phyloP scores from a whole-genome alignment of 148 eudicot genomes.

The Camellia japonica region DNA sequence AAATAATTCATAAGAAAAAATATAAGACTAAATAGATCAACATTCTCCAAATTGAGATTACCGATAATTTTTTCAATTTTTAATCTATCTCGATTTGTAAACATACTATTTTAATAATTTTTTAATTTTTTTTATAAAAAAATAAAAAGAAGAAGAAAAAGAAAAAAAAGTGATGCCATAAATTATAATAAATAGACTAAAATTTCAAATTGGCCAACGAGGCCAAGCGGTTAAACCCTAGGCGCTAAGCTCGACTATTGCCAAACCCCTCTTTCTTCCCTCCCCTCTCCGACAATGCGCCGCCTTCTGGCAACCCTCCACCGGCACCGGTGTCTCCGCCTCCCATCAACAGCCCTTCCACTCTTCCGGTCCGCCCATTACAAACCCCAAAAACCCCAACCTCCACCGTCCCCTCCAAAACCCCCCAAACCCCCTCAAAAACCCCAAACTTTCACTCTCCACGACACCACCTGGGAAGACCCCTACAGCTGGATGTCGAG shows the following conservation, averaged over 20 bases:
- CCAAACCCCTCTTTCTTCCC: neutral
- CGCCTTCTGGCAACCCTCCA: slow-evolving; percentile 27
- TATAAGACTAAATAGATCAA: too few species aligned
- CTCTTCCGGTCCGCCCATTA: slow-evolving; percentile 35
- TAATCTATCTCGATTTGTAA: too few species aligned
- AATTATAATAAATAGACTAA: too few species aligned
- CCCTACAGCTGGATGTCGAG: slow-evolving; percentile 92
- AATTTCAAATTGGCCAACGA: too few species aligned
- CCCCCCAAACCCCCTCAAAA: slow-evolving; percentile 82
- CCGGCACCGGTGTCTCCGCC: slow-evolving; percentile 19
- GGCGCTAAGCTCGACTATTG: neutral
- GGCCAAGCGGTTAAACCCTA: neutral
- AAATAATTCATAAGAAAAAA: too few species aligned
- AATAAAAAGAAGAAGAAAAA: too few species aligned
- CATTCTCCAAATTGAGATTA: too few species aligned
- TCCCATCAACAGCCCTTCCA: neutral
- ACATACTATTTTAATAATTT: too few species aligned
- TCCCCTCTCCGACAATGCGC: slow-evolving; percentile 30
- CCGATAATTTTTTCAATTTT: too few species aligned
- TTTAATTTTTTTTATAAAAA: too few species aligned
- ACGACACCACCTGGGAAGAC: slow-evolving; percentile 71
- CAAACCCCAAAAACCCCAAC: slow-evolving; percentile 45
- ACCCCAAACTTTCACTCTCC: slow-evolving; percentile 45
- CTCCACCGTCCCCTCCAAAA: slow-evolving; percentile 60
- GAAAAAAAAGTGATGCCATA: too few species aligned